Evolutionary conservation across 1,139 yeast genomes (phyloP).

Genomic region (Taphrina betulina): DNA sequence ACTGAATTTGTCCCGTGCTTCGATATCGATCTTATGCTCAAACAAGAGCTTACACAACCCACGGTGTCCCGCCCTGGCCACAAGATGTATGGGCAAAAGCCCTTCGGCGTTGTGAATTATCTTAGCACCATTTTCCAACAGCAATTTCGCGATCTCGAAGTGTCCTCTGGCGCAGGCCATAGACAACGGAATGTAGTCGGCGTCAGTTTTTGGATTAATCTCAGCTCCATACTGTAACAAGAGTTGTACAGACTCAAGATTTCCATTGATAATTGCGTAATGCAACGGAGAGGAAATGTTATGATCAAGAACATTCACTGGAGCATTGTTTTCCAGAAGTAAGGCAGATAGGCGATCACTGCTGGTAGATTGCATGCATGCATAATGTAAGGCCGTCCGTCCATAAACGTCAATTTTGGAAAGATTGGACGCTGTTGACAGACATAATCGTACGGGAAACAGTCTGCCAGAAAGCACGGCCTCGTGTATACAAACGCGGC

Average conservation of each 20-base stretch:
- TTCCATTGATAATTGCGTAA: constrained; percentile 70
- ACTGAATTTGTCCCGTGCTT: constrained; percentile 76
- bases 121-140: constrained; percentile 49
- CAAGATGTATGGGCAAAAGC: constrained; percentile 80
- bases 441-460: constrained; percentile 12
- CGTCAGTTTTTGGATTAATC: constrained; percentile 47
- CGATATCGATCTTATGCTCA: constrained; percentile 72
- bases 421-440: not conserved
- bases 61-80: constrained; percentile 77
- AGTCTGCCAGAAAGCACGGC: constrained; percentile 18
- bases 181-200: constrained; percentile 72
- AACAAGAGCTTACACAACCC: constrained; percentile 66
- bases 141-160: constrained; percentile 63
- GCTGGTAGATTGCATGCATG: constrained; percentile 52
- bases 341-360: constrained; percentile 43
- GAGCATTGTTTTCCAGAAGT: constrained; percentile 44
- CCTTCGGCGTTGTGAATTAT: constrained; percentile 77
- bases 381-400: constrained; percentile 82
- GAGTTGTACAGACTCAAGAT: constrained; percentile 56
- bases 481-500: constrained; percentile 28
- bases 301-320: constrained; percentile 46
- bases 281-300: constrained; percentile 65
- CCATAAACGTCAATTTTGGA: constrained; percentile 61
- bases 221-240: constrained; percentile 49
- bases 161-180: constrained; percentile 88